Percentiles rank a stretch among this genome's conserved stretches.
Conservation (phyloP, 2,329 filamentous ascomycete genomes). For the Setomelanomma holmii region DNA sequence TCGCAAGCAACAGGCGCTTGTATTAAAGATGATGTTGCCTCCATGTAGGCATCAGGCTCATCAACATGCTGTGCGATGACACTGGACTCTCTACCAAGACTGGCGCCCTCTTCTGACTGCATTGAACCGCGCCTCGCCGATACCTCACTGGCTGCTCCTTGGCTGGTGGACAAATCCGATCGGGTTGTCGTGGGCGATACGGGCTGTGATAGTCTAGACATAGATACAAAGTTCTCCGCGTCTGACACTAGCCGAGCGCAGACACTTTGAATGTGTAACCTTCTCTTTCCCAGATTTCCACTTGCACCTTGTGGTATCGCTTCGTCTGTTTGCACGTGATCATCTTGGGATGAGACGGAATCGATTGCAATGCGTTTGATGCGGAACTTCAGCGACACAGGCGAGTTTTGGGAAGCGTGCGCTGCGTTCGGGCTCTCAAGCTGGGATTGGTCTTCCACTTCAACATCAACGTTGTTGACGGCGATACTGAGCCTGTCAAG, state of each 20-base stretch:
- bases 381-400: slow-evolving; percentile 69
- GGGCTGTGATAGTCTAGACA: slow-evolving; percentile 65
- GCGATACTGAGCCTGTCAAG: slow-evolving; percentile 73
- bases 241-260: slow-evolving; percentile 72
- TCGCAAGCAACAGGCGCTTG: slow-evolving; percentile 5
- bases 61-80: neutral
- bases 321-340: slow-evolving; percentile 29
- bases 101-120: slow-evolving; percentile 5
- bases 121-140: slow-evolving; percentile 17
- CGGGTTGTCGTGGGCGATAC: slow-evolving; percentile 63
- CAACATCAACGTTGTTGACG: slow-evolving; percentile 70
- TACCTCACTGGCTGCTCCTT: slow-evolving; percentile 23
- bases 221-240: slow-evolving; percentile 68
- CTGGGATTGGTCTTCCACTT: slow-evolving; percentile 65
- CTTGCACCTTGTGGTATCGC: slow-evolving; percentile 23
- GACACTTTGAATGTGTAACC: slow-evolving; percentile 68
- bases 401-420: slow-evolving; percentile 54
- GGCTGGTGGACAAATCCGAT: slow-evolving; percentile 46
- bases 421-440: slow-evolving; percentile 57
- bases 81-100: neutral
- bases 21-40: slow-evolving; percentile 1
- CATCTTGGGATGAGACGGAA: slow-evolving; percentile 57
- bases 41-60: slow-evolving; percentile 2
- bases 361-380: slow-evolving; percentile 72
- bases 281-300: slow-evolving; percentile 69